phyloP scores from a whole-genome alignment of 73 alveolate species.

The Effrenium voratum region DNA sequence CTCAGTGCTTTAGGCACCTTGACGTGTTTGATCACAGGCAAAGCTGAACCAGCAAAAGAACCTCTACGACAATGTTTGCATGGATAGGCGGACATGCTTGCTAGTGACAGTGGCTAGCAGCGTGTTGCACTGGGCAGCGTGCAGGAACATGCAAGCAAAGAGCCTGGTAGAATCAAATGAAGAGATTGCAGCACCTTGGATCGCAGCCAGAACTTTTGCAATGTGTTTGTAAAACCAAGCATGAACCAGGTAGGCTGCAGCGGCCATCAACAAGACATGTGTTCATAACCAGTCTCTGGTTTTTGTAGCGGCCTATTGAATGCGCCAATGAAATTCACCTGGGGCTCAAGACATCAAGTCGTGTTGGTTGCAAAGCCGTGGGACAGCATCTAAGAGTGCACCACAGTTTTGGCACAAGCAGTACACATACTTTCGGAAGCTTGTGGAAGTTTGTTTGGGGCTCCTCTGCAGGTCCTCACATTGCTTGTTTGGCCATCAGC shows the following conservation, averaged over 20 bases:
- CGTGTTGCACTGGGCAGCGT: not conserved
- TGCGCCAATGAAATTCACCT: too few species aligned
- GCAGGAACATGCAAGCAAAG: slow-evolving; percentile 99
- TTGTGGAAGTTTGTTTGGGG: not conserved
- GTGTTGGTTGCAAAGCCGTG: too few species aligned
- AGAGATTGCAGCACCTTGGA: slow-evolving; percentile 96
- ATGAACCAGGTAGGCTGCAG: too few species aligned
- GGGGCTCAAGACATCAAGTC: too few species aligned
- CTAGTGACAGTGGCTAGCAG: not conserved
- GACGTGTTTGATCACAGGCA: slow-evolving; percentile 93
- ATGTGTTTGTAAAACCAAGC: too few species aligned
- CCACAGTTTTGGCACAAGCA: too few species aligned
- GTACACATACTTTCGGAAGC: not conserved
- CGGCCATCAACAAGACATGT: too few species aligned
- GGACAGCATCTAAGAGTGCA: too few species aligned
- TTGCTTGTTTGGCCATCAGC: too few species aligned
- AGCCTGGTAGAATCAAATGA: slow-evolving; percentile 99
- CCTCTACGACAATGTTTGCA: slow-evolving; percentile 99
- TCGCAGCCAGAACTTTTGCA: too few species aligned
- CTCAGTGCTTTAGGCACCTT: not conserved
- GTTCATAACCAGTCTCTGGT: too few species aligned
- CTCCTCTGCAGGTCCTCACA: not conserved
- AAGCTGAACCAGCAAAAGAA: slow-evolving; percentile 99
- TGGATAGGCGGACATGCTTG: slow-evolving; percentile 95
- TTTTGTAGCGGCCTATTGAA: too few species aligned